Evolutionary conservation across 2,329 filamentous ascomycete species (phyloP).

Genomic region (Leptoxyphium fumago): DNA sequence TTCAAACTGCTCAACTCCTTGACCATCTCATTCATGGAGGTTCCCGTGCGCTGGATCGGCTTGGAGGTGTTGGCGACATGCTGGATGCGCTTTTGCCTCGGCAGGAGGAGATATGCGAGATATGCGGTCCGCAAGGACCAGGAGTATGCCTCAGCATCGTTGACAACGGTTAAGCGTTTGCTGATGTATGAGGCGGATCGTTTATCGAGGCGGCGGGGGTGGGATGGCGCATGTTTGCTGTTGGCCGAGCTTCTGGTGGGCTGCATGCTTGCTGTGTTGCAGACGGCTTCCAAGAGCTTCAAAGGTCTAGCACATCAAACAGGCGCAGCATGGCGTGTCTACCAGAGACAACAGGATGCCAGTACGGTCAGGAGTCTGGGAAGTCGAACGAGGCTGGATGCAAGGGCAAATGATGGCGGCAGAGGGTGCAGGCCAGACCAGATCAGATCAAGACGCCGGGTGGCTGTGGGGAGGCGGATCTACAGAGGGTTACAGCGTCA

Average conservation of each 20-base stretch:
- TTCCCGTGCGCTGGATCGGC: constrained; percentile 52
- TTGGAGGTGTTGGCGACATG: constrained; percentile 53
- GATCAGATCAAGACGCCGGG: not conserved
- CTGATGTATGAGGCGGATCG: not conserved
- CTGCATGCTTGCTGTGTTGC: not conserved
- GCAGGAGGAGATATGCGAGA: constrained; percentile 83
- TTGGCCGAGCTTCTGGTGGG: not conserved
- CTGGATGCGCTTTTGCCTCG: constrained; percentile 76
- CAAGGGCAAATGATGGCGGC: not conserved
- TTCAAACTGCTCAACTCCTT: constrained; percentile 64
- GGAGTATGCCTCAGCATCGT: constrained; percentile 68
- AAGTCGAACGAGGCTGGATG: no score
- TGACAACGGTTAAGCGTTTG: not conserved
- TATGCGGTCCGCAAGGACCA: constrained; percentile 85
- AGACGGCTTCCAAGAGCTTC: no score
- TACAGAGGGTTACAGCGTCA: not conserved
- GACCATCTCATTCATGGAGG: constrained; percentile 65
- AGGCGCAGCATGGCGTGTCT: not conserved
- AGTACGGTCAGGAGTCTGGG: not conserved
- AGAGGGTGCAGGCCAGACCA: not conserved
- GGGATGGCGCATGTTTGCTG: not conserved
- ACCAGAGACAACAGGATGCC: not conserved
- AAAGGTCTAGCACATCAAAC: no score
- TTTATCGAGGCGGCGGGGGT: not conserved
- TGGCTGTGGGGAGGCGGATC: not conserved